Base-by-base conservation (phyloP, 140 eudicot species). In the Erigeron philadelphicus region DNA sequence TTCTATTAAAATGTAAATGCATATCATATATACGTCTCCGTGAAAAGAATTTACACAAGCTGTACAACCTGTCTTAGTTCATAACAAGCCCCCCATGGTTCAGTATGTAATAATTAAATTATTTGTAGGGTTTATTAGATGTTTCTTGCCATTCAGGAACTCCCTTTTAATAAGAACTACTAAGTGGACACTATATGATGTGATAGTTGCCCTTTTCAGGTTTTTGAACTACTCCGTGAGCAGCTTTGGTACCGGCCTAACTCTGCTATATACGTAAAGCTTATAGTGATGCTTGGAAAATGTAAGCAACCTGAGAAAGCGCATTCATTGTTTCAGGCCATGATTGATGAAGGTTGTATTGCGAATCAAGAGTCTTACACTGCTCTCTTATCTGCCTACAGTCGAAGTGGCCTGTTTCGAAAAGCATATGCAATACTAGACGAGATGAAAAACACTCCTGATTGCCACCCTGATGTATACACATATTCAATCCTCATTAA, bases 231-330 rank as follows among this genome's bases (percentile, higher is more conserved):
- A 68, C 87, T 92, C 5, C 92, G 92, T 3, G 98, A 92, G 84
- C 98, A 92, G 84, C 80, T 83, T 7, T 92, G 98, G 98, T 92
- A 92, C 85, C 83, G 77, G 75, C 98, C 98, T 11, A 81, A 84
- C 71, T 10, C 95, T 10, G 93, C 84, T 52, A 84, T 88, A 76
- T 92, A 92, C 57, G 81, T 92, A 77, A 92, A 92, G 85, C 76
- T 92, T 60, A 88, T 92, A 43, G 95, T 88, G 78, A 92, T 92
- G 98, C 96, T 92, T 56, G 98, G 98, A 60, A 92, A 92, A 80
- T 88, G 98, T 62, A 92, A 86, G 84, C 95, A 92, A 83, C 98
- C 96, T 5, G 86, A 86, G 80, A 92, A 84, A 77, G 98, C 98
- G 12, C 84, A 74, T 38, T 77, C 82, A 15, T 74, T 92, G 12